Conservation (phyloP, 768 basidiomycete genomes). For the Tephrocybe sp. region DNA sequence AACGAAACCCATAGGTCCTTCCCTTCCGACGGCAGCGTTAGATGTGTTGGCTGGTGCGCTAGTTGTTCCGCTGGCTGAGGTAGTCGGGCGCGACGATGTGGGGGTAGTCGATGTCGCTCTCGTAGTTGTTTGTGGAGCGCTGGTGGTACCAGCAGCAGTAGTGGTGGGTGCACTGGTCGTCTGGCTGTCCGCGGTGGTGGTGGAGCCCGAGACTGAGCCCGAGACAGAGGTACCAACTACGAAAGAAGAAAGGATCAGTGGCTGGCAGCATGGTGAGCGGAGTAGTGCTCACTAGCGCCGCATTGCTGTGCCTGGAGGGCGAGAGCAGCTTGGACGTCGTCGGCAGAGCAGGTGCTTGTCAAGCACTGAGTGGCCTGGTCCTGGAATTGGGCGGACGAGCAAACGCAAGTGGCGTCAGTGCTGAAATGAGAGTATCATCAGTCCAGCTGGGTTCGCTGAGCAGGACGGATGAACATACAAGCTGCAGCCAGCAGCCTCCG, state of each 20-base stretch:
- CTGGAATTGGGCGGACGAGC: slow-evolving; percentile 39
- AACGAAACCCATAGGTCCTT: not conserved
- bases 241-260: not conserved
- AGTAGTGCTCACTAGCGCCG: slow-evolving; percentile 11
- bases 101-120: not conserved
- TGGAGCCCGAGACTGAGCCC: not conserved
- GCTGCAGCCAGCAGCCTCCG: not conserved
- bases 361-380: slow-evolving; percentile 31
- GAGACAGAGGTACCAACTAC: not conserved
- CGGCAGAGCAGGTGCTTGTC: slow-evolving; percentile 27
- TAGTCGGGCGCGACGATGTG: not conserved
- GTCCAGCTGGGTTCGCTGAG: not conserved
- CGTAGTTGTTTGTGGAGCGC: not conserved
- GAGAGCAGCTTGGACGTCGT: slow-evolving; percentile 29
- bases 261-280: not conserved
- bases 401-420: slow-evolving; percentile 38
- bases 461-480: not conserved
- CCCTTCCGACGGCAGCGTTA: not conserved
- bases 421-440: slow-evolving; percentile 20
- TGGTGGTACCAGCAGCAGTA: not conserved
- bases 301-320: slow-evolving; percentile 33
- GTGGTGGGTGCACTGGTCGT: not conserved
- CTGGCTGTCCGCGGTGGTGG: not conserved
- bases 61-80: not conserved
- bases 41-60: not conserved